Evolutionary conservation across 2,329 filamentous ascomycete genomes (phyloP).

Genomic region (Cryphonectria nitschkei): DNA sequence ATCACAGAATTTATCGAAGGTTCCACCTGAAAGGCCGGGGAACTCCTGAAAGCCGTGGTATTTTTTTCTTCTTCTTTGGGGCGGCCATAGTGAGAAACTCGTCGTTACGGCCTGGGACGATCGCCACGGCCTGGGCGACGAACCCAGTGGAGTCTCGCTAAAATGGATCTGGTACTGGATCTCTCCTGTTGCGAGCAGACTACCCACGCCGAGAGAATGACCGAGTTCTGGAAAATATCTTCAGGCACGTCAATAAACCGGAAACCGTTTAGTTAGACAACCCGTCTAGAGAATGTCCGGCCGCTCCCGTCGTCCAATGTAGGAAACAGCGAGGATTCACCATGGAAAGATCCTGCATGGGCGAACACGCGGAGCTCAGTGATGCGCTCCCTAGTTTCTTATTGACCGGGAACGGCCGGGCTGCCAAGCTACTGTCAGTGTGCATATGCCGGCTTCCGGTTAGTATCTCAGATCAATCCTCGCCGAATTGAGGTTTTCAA

Average conservation of each 20-base stretch:
- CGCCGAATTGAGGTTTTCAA: background rate
- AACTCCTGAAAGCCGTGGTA: slow-evolving; percentile 21
- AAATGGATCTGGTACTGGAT: slow-evolving; percentile 28
- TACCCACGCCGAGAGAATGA: slow-evolving; percentile 28
- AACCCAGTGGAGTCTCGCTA: slow-evolving; percentile 23
- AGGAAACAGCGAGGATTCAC: background rate
- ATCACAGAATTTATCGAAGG: slow-evolving; percentile 15
- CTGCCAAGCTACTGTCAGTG: slow-evolving; percentile 9
- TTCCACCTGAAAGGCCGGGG: slow-evolving; percentile 19
- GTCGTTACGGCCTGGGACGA: slow-evolving; percentile 21
- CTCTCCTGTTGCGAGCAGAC: slow-evolving; percentile 24
- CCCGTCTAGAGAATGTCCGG: background rate
- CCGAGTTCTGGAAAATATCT: slow-evolving; percentile 24
- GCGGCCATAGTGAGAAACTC: slow-evolving; percentile 13
- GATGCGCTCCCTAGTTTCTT: background rate
- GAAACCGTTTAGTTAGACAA: slow-evolving; percentile 20
- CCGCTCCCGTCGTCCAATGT: background rate
- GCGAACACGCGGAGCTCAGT: background rate
- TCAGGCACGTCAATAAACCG: slow-evolving; percentile 23
- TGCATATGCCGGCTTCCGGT: slow-evolving; percentile 1
- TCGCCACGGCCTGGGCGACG: slow-evolving; percentile 28
- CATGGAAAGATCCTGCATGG: background rate
- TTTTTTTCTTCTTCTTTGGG: slow-evolving; percentile 18
- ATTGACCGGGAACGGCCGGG: background rate
- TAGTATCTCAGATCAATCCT: background rate